A percentile compares a stretch with the other conserved stretches of the same genome.
Evolutionary conservation across 2,329 filamentous ascomycete genomes (phyloP).

Genomic region (Xylaria multiplex): DNA sequence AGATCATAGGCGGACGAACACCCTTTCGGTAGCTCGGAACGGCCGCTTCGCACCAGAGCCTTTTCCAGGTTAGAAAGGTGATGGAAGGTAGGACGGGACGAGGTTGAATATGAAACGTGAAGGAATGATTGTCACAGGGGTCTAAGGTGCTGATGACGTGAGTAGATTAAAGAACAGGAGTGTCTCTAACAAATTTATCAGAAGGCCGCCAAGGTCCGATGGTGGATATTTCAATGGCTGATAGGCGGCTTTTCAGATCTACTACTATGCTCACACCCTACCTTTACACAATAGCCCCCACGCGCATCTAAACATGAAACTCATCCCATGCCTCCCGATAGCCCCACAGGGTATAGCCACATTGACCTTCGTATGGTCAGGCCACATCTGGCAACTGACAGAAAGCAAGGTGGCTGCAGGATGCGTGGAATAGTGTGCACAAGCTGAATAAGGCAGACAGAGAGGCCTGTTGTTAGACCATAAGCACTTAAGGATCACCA

Average conservation of each 20-base stretch:
- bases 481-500: not conserved
- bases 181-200: slow-evolving; percentile 1
- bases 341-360: slow-evolving; percentile 7
- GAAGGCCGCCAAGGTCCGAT: not conserved
- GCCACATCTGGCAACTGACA: slow-evolving; percentile 6
- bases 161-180: not conserved
- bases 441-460: not conserved
- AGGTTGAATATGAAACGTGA: slow-evolving; percentile 35
- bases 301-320: slow-evolving; percentile 31
- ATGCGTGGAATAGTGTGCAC: not conserved
- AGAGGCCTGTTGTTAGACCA: not conserved
- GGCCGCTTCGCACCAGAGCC: not conserved
- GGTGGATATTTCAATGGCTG: not conserved
- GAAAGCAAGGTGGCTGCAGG: not conserved
- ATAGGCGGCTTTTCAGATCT: slow-evolving; percentile 3
- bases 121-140: slow-evolving; percentile 23
- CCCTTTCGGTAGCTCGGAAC: slow-evolving; percentile 27
- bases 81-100: slow-evolving; percentile 15
- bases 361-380: not conserved
- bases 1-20: slow-evolving; percentile 15
- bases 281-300: not conserved
- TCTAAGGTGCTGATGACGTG: slow-evolving; percentile 11
- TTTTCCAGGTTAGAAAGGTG: slow-evolving; percentile 12
- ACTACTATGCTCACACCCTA: slow-evolving; percentile 2
- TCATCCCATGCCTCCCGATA: slow-evolving; percentile 12